Percentiles rank a stretch among this genome's conserved stretches.
Conservation (phyloP, 169 alveolate species). For the Fabrea salina region DNA sequence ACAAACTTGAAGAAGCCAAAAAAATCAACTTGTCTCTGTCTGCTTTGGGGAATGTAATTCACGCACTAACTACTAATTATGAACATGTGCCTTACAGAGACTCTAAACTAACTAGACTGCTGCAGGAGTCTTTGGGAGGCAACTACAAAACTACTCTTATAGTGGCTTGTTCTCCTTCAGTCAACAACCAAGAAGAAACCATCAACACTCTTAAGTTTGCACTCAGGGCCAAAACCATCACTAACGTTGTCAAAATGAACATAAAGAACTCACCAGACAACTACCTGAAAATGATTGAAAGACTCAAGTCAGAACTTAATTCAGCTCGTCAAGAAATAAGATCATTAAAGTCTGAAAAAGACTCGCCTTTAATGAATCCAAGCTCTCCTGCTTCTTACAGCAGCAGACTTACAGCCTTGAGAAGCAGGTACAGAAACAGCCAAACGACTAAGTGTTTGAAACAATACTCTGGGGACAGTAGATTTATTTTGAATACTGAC, state of each 20-base stretch:
- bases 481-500: background rate
- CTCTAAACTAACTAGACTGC: constrained; percentile 62
- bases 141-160: constrained; percentile 63
- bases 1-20: constrained; percentile 79
- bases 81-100: constrained; percentile 73
- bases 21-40: constrained; percentile 81
- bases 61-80: constrained; percentile 70
- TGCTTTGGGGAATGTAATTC: constrained; percentile 82
- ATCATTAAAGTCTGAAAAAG: background rate
- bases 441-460: background rate
- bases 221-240: constrained; percentile 57
- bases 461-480: background rate
- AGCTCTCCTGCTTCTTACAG: background rate
- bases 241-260: constrained; percentile 59
- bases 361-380: background rate
- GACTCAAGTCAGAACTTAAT: background rate
- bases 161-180: constrained; percentile 54
- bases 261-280: constrained; percentile 33
- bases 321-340: background rate
- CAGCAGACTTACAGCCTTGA: background rate
- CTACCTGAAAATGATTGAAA: background rate
- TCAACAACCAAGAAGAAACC: constrained; percentile 53
- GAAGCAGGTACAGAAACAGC: background rate
- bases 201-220: constrained; percentile 61
- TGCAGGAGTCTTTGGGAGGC: constrained; percentile 68